Evolutionary conservation across 176 grass and related monocot species (phyloP).

Genomic region (Raddia distichophylla): DNA sequence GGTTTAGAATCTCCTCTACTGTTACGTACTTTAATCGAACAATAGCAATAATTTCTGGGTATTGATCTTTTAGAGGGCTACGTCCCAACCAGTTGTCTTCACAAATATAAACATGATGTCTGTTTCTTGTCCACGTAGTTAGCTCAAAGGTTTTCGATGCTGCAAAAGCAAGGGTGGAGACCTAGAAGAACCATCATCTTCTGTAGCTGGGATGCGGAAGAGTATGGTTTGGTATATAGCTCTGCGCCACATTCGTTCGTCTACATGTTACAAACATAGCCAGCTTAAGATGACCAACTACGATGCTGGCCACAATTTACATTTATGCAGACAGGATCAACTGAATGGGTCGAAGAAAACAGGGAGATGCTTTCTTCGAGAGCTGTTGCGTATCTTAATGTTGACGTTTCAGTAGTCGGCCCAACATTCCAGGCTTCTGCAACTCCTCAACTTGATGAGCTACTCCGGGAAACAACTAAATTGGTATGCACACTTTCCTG

Average conservation of each 20-base stretch:
- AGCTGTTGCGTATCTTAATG: slow-evolving; percentile 86
- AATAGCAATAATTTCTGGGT: too few species aligned
- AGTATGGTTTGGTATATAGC: slow-evolving; percentile 65
- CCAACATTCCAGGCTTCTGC: slow-evolving; percentile 54
- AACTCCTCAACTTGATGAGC: slow-evolving; percentile 80
- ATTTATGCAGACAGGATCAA: slow-evolving; percentile 79
- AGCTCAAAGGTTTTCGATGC: slow-evolving; percentile 70
- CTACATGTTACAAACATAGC: background rate
- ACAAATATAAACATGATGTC: background rate
- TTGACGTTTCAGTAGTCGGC: slow-evolving; percentile 64
- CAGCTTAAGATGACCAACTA: background rate
- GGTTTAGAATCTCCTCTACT: too few species aligned
- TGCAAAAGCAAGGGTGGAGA: slow-evolving; percentile 88
- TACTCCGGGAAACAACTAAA: slow-evolving; percentile 77
- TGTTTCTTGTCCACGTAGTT: slow-evolving; percentile 45
- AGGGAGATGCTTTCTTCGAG: slow-evolving; percentile 60
- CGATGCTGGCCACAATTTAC: background rate
- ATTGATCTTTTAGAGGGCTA: too few species aligned
- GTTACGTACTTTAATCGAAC: too few species aligned
- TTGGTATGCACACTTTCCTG: slow-evolving; percentile 37
- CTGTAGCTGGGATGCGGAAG: slow-evolving; percentile 97
- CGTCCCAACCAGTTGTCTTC: too few species aligned
- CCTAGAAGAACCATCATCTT: slow-evolving; percentile 87
- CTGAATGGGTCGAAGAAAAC: slow-evolving; percentile 99
- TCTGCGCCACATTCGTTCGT: background rate